Evolutionary conservation across 345 rosid genomes (phyloP).

Genomic region (Streptanthus diversifolius): DNA sequence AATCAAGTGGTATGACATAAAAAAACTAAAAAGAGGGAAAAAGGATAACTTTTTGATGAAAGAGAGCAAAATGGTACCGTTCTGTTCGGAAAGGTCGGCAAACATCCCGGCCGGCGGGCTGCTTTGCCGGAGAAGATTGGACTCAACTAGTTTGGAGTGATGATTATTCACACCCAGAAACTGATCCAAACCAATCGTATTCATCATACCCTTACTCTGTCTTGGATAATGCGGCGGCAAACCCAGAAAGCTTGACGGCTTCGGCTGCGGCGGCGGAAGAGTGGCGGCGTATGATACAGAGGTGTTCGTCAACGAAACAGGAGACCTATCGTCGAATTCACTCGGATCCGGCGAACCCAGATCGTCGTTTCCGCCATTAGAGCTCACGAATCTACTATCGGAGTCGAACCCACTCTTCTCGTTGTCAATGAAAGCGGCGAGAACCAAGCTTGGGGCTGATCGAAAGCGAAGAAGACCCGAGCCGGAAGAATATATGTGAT

Average conservation of each 20-base stretch:
- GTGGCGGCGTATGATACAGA: slow-evolving; percentile 33
- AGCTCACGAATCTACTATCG: slow-evolving; percentile 41
- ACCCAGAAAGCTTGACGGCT: slow-evolving; percentile 46
- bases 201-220: slow-evolving; percentile 42
- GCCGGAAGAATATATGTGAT: slow-evolving; percentile 32
- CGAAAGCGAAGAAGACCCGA: slow-evolving; percentile 78
- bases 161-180: slow-evolving; percentile 41
- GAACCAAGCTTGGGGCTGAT: slow-evolving; percentile 70
- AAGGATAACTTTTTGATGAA: not conserved
- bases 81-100: slow-evolving; percentile 51
- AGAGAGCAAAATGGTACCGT: slow-evolving; percentile 50
- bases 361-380: slow-evolving; percentile 33
- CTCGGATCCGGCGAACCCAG: slow-evolving; percentile 17
- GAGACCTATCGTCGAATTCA: slow-evolving; percentile 37
- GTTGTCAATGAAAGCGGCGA: slow-evolving; percentile 37
- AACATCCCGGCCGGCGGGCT: slow-evolving; percentile 84
- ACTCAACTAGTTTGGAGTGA: slow-evolving; percentile 41
- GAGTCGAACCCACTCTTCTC: slow-evolving; percentile 41
- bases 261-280: slow-evolving; percentile 19
- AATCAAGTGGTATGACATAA: not conserved
- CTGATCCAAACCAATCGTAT: slow-evolving; percentile 52
- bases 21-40: not conserved
- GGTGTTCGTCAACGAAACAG: slow-evolving; percentile 25
- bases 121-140: slow-evolving; percentile 61
- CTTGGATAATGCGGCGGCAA: slow-evolving; percentile 88